Conservation (phyloP, 495 filamentous ascomycete species). For the Geoglossum glabrum region DNA sequence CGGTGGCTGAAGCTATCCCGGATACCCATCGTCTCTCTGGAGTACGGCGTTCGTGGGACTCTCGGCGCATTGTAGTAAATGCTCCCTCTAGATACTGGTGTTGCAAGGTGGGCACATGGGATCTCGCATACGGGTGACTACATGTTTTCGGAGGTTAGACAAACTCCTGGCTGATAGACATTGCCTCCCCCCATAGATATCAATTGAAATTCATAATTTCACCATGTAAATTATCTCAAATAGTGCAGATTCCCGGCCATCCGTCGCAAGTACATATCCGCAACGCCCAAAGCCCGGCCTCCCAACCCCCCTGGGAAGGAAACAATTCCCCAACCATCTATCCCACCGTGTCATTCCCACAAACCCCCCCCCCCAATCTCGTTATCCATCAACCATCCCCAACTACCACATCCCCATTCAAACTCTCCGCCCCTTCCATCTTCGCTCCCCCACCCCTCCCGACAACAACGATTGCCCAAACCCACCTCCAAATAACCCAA, state of each 20-base stretch:
- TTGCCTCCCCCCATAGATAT: too few relatives aligned
- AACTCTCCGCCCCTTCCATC: background rate
- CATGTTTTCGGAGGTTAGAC: background rate
- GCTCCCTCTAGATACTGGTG: background rate
- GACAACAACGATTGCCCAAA: background rate
- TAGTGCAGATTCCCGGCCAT: too few relatives aligned
- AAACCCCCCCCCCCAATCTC: background rate
- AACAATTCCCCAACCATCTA: too few relatives aligned
- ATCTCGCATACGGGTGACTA: background rate
- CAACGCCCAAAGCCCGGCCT: too few relatives aligned
- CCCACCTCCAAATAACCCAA: background rate
- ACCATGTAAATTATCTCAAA: background rate
- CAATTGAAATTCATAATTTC: too few relatives aligned
- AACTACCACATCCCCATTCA: background rate
- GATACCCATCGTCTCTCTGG: background rate
- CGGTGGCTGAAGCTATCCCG: background rate
- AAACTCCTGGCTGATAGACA: too few relatives aligned
- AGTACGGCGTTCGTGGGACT: background rate
- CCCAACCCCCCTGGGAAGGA: too few relatives aligned
- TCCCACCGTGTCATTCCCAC: too few relatives aligned
- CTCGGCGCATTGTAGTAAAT: background rate
- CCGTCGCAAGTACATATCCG: too few relatives aligned
- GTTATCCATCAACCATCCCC: background rate
- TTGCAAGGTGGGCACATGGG: background rate
- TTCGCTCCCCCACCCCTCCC: background rate